These are phyloP conservation scores for Alternaria gaisen DNA, from an alignment of 2,329 filamentous ascomycete genomes.

Conservation along the genomic window DNA sequence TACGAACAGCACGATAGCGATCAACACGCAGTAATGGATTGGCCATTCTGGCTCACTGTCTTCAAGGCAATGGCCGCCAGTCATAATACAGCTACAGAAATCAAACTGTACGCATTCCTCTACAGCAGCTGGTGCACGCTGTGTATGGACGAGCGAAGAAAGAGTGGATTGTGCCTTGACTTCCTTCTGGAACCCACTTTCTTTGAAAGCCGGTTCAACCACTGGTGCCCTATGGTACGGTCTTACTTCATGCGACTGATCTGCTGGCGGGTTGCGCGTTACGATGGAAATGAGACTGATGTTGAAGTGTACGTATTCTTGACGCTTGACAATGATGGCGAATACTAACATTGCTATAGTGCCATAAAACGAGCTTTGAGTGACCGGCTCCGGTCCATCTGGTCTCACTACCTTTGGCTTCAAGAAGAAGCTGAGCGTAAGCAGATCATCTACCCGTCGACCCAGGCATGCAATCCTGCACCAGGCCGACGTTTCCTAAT, in stretches of 20 bases:
- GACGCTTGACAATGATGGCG: not conserved
- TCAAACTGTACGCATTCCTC: conserved; percentile 82
- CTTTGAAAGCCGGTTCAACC: conserved; percentile 85
- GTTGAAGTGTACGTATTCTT: conserved; percentile 69
- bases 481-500: conserved; percentile 88
- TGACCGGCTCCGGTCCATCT: conserved; percentile 73
- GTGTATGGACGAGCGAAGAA: conserved; percentile 70
- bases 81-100: conserved; percentile 89
- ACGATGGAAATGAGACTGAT: conserved; percentile 71
- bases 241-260: conserved; percentile 91
- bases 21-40: conserved; percentile 68
- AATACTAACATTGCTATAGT: conserved; percentile 54
- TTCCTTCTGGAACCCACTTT: conserved; percentile 78
- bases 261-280: conserved; percentile 87
- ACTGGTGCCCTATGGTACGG: conserved; percentile 95
- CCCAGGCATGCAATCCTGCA: conserved; percentile 82
- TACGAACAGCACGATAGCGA: conserved; percentile 61
- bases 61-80: conserved; percentile 81
- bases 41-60: conserved; percentile 85
- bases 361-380: conserved; percentile 74
- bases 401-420: conserved; percentile 81
- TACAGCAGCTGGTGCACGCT: conserved; percentile 82
- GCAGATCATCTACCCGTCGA: conserved; percentile 70
- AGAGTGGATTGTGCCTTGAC: conserved; percentile 73
- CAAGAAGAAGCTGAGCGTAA: conserved; percentile 71